These are phyloP conservation scores for Vickermania ingenoplastis DNA, from an alignment of 208 protist genomes.

Conservation along the genomic window DNA sequence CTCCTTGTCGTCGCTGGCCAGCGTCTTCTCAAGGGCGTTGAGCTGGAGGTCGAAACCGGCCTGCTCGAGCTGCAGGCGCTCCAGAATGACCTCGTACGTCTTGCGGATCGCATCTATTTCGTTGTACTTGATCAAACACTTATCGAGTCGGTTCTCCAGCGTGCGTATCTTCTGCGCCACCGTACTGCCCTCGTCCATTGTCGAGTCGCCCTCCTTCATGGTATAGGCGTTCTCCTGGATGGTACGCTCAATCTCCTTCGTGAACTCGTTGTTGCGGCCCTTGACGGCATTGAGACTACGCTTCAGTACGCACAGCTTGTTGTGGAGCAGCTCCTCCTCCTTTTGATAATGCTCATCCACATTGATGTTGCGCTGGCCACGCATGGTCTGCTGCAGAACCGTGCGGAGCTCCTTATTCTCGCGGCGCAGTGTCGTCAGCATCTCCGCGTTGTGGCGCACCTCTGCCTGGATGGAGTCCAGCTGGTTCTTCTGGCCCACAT, in stretches of 20 bases:
- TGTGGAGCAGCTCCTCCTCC: conserved; percentile 69
- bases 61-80: conserved; percentile 90
- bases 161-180: conserved; percentile 88
- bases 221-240: conserved; percentile 40
- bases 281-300: conserved; percentile 81
- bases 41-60: conserved; percentile 88
- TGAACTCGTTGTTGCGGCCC: conserved; percentile 57
- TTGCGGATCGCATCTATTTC: conserved; percentile 90
- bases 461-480: conserved; percentile 72
- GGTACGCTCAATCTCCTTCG: conserved; percentile 32
- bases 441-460: conserved; percentile 81
- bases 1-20: conserved; percentile 86
- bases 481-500: conserved; percentile 81
- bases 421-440: conserved; percentile 64
- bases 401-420: conserved; percentile 84
- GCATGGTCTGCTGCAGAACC: conserved; percentile 37
- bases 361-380: conserved; percentile 41
- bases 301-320: conserved; percentile 74
- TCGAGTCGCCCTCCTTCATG: conserved; percentile 39
- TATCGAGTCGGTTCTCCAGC: conserved; percentile 94
- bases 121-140: conserved; percentile 96
- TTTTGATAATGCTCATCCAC: conserved; percentile 68
- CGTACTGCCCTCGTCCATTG: conserved; percentile 60
- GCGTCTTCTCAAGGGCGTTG: conserved; percentile 76
- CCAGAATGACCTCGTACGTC: conserved; percentile 93